A percentile compares a stretch with the other conserved stretches of the same genome.
phyloP scores from a whole-genome alignment of 164 flowering plant genomes.

The Aristolochia fimbriata region DNA sequence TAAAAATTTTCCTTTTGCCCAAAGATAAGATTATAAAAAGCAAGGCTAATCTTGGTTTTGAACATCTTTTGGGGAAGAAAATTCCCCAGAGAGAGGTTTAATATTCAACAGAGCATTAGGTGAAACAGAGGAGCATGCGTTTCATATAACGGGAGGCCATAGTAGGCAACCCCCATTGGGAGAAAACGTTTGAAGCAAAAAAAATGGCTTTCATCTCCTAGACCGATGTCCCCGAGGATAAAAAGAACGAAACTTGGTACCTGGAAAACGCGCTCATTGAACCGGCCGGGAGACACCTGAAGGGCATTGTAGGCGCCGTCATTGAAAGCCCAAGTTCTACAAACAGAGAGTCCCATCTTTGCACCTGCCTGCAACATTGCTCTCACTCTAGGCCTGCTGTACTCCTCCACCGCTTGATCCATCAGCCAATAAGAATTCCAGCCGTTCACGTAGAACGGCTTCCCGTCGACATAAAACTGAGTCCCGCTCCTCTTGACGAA shows the following conservation, averaged over 20 bases:
- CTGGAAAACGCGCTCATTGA: constrained; percentile 64
- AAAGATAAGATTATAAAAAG: too few relatives aligned
- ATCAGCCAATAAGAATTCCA: constrained; percentile 97
- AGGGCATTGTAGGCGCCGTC: constrained; percentile 90
- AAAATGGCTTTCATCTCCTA: neutral
- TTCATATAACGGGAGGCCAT: too few relatives aligned
- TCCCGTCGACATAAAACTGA: constrained; percentile 65
- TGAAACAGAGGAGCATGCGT: too few relatives aligned
- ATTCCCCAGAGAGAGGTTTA: too few relatives aligned
- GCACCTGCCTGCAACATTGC: constrained; percentile 66
- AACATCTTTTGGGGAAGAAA: too few relatives aligned
- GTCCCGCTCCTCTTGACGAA: constrained; percentile 75
- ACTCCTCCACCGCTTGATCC: constrained; percentile 71
- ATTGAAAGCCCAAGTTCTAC: constrained; percentile 99
- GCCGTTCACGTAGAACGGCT: constrained; percentile 66
- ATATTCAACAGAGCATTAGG: too few relatives aligned
- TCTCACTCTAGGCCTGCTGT: constrained; percentile 44
- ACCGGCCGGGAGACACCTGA: constrained; percentile 76
- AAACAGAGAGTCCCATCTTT: constrained; percentile 91
- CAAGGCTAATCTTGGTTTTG: too few relatives aligned
- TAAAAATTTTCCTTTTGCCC: too few relatives aligned
- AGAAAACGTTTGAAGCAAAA: neutral
- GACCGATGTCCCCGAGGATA: too few relatives aligned
- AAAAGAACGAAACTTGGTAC: constrained; percentile 22
- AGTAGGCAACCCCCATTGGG: neutral